These are phyloP conservation scores for Penicillium bialowiezense DNA, from an alignment of 495 filamentous ascomycete genomes.

Conservation along the genomic window DNA sequence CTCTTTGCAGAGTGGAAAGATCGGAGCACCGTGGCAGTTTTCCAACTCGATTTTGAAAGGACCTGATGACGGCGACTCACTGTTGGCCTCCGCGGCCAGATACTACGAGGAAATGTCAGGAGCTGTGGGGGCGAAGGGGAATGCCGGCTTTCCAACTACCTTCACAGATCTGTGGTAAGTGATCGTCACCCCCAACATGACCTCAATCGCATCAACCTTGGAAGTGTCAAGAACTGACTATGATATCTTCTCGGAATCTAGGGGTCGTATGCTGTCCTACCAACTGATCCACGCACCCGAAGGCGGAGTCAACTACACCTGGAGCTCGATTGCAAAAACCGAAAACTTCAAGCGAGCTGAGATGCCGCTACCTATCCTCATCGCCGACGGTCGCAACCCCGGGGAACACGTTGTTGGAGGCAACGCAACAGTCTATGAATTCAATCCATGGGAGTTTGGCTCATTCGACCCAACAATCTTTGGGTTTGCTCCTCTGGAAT, in stretches of 20 bases:
- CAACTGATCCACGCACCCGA: constrained; percentile 71
- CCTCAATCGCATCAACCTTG: neutral
- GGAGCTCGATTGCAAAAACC: constrained; percentile 71
- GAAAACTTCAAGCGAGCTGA: constrained; percentile 58
- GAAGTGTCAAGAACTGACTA: no score
- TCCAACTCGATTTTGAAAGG: constrained; percentile 32
- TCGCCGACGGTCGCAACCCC: constrained; percentile 41
- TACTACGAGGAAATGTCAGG: constrained; percentile 63
- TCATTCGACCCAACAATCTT: constrained; percentile 31
- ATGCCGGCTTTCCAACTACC: constrained; percentile 66
- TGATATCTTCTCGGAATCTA: neutral
- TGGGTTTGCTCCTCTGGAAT: constrained; percentile 40
- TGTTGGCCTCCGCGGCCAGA: neutral
- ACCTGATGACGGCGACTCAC: constrained; percentile 25
- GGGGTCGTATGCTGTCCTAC: constrained; percentile 62
- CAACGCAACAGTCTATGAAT: constrained; percentile 33
- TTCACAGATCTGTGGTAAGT: constrained; percentile 71
- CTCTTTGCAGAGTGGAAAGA: constrained; percentile 20
- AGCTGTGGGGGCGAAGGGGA: constrained; percentile 58
- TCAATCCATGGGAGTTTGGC: constrained; percentile 48
- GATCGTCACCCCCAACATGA: neutral
- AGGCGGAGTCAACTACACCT: constrained; percentile 76
- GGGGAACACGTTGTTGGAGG: neutral
- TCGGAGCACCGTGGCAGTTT: neutral
- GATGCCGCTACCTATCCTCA: constrained; percentile 76